Conservation (phyloP, 2,329 filamentous ascomycete genomes). For the Dichotomopilus funicola region DNA sequence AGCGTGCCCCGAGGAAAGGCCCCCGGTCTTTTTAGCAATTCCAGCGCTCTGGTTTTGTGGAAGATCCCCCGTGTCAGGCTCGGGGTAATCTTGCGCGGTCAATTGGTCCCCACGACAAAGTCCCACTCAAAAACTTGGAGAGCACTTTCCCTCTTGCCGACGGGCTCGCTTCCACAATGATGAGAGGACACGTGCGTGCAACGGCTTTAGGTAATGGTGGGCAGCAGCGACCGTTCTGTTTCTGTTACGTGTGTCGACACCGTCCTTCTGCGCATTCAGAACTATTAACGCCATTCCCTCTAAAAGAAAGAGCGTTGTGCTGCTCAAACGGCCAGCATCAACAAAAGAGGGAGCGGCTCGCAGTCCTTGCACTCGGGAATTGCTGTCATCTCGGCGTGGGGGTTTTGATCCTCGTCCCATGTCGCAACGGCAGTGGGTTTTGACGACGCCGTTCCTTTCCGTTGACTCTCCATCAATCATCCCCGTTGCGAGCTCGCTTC, state of each 20-base stretch:
- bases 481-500: no score
- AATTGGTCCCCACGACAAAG: constrained; percentile 2
- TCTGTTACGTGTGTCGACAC: no score
- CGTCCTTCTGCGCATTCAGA: neutral
- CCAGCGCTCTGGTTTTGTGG: constrained; percentile 11
- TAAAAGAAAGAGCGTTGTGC: no score
- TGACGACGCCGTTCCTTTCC: neutral
- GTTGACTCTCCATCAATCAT: no score
- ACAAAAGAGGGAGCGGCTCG: no score
- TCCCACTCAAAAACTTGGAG: neutral
- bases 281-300: neutral
- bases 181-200: constrained; percentile 4
- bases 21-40: constrained; percentile 4
- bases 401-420: neutral
- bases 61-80: constrained; percentile 9
- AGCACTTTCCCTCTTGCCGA: neutral
- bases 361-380: neutral
- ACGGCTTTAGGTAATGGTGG: constrained; percentile 1
- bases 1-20: neutral
- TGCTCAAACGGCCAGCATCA: no score
- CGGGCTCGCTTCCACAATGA: neutral
- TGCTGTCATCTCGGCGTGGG: constrained; percentile 2
- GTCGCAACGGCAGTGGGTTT: constrained; percentile 3
- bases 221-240: no score
- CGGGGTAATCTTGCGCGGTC: constrained; percentile 1